Conservation (phyloP, 1,284 basidiomycete species). For the Puccinia horiana region DNA sequence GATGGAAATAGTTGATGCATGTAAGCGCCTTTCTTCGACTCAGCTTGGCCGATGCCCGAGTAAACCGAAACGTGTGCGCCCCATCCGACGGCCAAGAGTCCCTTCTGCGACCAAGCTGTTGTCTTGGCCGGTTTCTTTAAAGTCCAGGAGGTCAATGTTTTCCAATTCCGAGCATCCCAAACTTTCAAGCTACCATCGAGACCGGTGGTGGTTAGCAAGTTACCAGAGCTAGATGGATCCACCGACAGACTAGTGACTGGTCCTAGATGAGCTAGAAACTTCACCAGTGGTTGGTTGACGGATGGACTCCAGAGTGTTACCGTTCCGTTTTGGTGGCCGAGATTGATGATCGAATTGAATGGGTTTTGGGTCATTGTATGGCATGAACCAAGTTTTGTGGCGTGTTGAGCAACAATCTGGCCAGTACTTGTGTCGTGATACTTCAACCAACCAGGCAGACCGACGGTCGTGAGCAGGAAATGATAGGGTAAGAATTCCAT, state of each 20-base stretch:
- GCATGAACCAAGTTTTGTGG: constrained; percentile 85
- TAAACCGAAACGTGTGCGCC: constrained; percentile 73
- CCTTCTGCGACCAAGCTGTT: constrained; percentile 67
- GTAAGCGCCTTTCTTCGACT: constrained; percentile 67
- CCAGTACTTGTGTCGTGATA: constrained; percentile 98
- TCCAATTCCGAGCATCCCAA: constrained; percentile 97
- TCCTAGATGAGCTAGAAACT: constrained; percentile 84
- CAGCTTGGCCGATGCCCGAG: constrained; percentile 57
- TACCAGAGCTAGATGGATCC: constrained; percentile 71
- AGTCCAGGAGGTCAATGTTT: constrained; percentile 61
- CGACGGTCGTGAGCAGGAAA: constrained; percentile 84
- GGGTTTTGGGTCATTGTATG: constrained; percentile 85
- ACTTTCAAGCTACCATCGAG: constrained; percentile 84
- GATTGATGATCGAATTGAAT: constrained; percentile 86
- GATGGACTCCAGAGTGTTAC: constrained; percentile 97
- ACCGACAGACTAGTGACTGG: constrained; percentile 79
- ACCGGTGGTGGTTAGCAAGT: constrained; percentile 88
- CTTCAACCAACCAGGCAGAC: constrained; percentile 84
- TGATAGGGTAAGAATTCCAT: constrained; percentile 95
- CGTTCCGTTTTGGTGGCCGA: constrained; percentile 84
- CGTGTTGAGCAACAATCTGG: constrained; percentile 78
- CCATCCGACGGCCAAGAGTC: constrained; percentile 80
- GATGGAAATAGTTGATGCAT: constrained; percentile 76
- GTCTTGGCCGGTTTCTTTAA: constrained; percentile 57
- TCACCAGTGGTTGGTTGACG: constrained; percentile 83